Percentiles rank a stretch among this genome's conserved stretches.
These are phyloP conservation scores for Austroboletus niveus DNA, from an alignment of 1,284 basidiomycete species.

Conservation along the genomic window DNA sequence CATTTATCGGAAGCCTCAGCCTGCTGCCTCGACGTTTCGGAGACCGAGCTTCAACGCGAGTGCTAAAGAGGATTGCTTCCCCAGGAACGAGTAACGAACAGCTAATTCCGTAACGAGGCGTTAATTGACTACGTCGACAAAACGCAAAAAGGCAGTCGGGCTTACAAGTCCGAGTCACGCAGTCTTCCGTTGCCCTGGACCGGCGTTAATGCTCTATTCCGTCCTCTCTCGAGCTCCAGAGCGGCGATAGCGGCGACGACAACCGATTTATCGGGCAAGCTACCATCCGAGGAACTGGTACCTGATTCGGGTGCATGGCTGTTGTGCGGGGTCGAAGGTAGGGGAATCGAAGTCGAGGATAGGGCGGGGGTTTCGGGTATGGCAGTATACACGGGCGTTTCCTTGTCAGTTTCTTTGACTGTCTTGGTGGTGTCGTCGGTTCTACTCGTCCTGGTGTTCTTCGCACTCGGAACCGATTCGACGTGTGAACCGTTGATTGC, in stretches of 20 bases:
- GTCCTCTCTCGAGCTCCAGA: conserved; percentile 38
- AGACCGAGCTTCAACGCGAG: conserved; percentile 52
- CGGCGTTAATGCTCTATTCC: conserved; percentile 54
- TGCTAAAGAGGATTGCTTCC: conserved; percentile 50
- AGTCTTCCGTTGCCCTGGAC: conserved; percentile 48
- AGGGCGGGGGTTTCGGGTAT: conserved; percentile 7
- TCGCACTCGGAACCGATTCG: conserved; percentile 1
- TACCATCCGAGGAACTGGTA: conserved; percentile 52
- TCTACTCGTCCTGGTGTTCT: background rate
- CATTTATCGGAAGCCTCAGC: conserved; percentile 52
- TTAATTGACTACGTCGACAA: background rate
- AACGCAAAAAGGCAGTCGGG: background rate
- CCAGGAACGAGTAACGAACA: conserved; percentile 41
- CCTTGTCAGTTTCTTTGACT: conserved; percentile 11
- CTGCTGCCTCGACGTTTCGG: conserved; percentile 59
- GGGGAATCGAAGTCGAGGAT: conserved; percentile 21
- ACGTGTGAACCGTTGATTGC: background rate
- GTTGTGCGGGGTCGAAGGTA: conserved; percentile 16
- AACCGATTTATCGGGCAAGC: conserved; percentile 41
- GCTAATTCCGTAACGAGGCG: conserved; percentile 29
- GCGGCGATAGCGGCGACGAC: conserved; percentile 30
- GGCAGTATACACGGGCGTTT: background rate
- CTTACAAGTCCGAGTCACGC: conserved; percentile 45
- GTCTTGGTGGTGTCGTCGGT: conserved; percentile 1
- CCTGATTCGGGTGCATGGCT: conserved; percentile 28